Conservation (phyloP, 495 filamentous ascomycete genomes). For the Aspergillus avenaceus region DNA sequence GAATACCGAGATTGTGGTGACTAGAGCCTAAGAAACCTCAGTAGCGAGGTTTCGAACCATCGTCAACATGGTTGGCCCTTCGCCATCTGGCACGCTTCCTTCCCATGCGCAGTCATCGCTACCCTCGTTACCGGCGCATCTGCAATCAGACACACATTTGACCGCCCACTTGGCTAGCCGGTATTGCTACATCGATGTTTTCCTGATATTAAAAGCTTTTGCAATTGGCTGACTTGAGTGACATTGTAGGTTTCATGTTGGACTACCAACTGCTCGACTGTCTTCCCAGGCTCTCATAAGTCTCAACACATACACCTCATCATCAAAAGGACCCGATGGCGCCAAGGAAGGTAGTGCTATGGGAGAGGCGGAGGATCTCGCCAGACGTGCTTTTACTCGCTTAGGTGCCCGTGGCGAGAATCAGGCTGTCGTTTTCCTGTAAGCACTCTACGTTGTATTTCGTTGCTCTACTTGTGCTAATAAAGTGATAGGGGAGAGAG, state of each 20-base stretch:
- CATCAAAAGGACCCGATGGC: slow-evolving; percentile 84
- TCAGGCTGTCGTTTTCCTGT: slow-evolving; percentile 90
- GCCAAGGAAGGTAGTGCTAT: slow-evolving; percentile 79
- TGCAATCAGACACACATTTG: slow-evolving; percentile 93
- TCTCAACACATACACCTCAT: slow-evolving; percentile 88
- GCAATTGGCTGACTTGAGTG: not conserved
- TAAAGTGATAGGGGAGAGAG: slow-evolving; percentile 71
- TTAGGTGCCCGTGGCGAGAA: slow-evolving; percentile 89
- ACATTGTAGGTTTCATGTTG: slow-evolving; percentile 67
- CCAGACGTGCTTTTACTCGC: slow-evolving; percentile 74
- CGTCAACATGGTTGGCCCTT: slow-evolving; percentile 34
- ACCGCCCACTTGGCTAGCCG: slow-evolving; percentile 94
- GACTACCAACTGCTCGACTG: slow-evolving; percentile 77
- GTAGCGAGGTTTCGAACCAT: slow-evolving; percentile 17
- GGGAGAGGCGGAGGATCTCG: slow-evolving; percentile 85
- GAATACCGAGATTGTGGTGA: not conserved
- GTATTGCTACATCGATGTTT: slow-evolving; percentile 19
- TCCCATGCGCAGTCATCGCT: slow-evolving; percentile 88
- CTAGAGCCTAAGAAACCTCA: slow-evolving; percentile 3
- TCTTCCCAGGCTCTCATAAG: slow-evolving; percentile 88
- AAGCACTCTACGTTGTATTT: slow-evolving; percentile 32
- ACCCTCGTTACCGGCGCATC: slow-evolving; percentile 80
- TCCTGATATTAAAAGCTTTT: not conserved
- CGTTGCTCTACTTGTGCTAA: not conserved
- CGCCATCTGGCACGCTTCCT: slow-evolving; percentile 31